Percentiles rank a stretch among this genome's conserved stretches.
Conservation (phyloP, 805 yeast species). For the Saccharomycopsis synnaedendra region DNA sequence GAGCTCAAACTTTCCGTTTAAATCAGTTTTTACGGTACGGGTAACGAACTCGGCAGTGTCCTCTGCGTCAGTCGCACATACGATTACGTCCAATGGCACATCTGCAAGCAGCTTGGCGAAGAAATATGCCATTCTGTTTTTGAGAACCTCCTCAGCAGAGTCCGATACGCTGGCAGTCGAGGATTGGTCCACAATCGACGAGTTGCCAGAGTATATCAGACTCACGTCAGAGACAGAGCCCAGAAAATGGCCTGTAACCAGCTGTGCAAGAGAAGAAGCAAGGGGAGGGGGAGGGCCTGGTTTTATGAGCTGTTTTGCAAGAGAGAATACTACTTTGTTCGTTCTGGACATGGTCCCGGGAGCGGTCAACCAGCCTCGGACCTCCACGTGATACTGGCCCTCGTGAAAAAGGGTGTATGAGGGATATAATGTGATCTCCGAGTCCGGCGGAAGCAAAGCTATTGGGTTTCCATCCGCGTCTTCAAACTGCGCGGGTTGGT, state of each 20-base stretch:
- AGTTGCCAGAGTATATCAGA: neutral
- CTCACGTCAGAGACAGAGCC: neutral
- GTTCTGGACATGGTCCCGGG: constrained; percentile 65
- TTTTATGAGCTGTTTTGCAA: constrained; percentile 58
- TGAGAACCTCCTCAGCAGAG: constrained; percentile 36
- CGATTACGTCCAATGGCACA: constrained; percentile 39
- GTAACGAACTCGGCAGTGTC: constrained; percentile 20
- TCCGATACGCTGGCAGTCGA: neutral
- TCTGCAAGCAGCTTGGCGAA: constrained; percentile 55
- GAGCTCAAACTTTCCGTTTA: constrained; percentile 52
- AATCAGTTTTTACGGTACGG: constrained; percentile 40
- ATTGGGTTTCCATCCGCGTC: neutral
- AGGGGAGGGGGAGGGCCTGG: constrained; percentile 16
- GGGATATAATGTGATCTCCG: constrained; percentile 50
- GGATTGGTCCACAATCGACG: neutral
- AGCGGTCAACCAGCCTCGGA: constrained; percentile 62
- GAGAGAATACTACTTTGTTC: constrained; percentile 53
- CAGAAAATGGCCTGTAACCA: constrained; percentile 16
- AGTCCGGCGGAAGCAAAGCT: constrained; percentile 26
- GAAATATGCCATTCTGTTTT: constrained; percentile 58
- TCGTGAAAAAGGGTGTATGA: constrained; percentile 32
- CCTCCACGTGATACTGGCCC: constrained; percentile 39
- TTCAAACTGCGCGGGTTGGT: neutral
- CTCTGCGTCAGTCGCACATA: constrained; percentile 37
- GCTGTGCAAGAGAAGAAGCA: constrained; percentile 6